A percentile compares a stretch with the other conserved stretches of the same genome.
Conservation (phyloP, 2,329 filamentous ascomycete genomes). For the Pseudogymnoascus sp. region DNA sequence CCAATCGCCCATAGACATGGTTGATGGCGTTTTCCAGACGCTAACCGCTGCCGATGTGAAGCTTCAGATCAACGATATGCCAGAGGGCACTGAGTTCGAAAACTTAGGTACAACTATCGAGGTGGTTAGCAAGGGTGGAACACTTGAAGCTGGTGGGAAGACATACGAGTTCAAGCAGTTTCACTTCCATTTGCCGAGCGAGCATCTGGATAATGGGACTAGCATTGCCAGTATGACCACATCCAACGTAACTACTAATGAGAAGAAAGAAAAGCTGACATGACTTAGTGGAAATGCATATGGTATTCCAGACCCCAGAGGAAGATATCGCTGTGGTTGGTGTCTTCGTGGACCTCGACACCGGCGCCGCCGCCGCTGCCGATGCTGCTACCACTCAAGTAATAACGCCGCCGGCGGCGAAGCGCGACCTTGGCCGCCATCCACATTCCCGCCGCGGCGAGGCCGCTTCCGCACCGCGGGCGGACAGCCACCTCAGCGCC, state of each 20-base stretch:
- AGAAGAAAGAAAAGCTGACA: constrained; percentile 7
- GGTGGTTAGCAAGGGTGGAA: constrained; percentile 8
- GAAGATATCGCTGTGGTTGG: constrained; percentile 36
- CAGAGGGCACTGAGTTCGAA: constrained; percentile 8
- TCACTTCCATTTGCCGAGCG: constrained; percentile 52
- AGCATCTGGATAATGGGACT: constrained; percentile 41
- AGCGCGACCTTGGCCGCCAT: constrained; percentile 13
- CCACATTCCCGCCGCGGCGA: constrained; percentile 8
- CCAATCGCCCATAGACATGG: constrained; percentile 9
- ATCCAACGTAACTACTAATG: not conserved
- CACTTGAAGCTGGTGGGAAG: constrained; percentile 8
- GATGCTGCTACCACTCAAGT: constrained; percentile 14
- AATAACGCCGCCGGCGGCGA: not conserved
- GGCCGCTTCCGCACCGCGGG: not conserved
- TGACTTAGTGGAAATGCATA: constrained; percentile 44
- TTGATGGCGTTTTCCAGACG: not conserved
- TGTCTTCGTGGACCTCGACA: constrained; percentile 35
- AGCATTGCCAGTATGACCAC: constrained; percentile 35
- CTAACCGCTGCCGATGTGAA: not conserved
- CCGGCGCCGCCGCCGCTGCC: constrained; percentile 17
- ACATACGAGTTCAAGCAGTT: constrained; percentile 34
- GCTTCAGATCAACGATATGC: constrained; percentile 1
- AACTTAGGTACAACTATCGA: constrained; percentile 10
- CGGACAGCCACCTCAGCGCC: not conserved
- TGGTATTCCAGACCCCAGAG: constrained; percentile 44